phyloP scores from a whole-genome alignment of 164 flowering plant species.

The Vitis vinifera region ASM3070453v1 NC_081817.1:6015501-6016000 shows the following conservation, averaged over 20 bases:
- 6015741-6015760: constrained; percentile 49
- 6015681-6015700: constrained; percentile 31
- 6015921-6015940: constrained; percentile 49
- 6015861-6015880: constrained; percentile 52
- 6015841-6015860: constrained; percentile 53
- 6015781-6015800: not conserved
- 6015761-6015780: not conserved
- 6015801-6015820: too few relatives aligned
- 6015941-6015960: constrained; percentile 45
- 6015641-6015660: constrained; percentile 58
- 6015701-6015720: constrained; percentile 32
- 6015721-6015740: constrained; percentile 39
- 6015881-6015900: constrained; percentile 58
- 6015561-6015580: constrained; percentile 56
- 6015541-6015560: constrained; percentile 54
- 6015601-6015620: constrained; percentile 43
- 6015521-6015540: constrained; percentile 60
- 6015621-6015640: constrained; percentile 38
- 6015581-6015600: constrained; percentile 52
- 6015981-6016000: constrained; percentile 13
- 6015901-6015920: constrained; percentile 39
- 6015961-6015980: constrained; percentile 42
- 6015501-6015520: constrained; percentile 66
- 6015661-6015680: constrained; percentile 39
- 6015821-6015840: constrained; percentile 34